These are phyloP conservation scores for Psilocybe azurescens DNA, from an alignment of 768 basidiomycete genomes.

Conservation along the genomic window DNA sequence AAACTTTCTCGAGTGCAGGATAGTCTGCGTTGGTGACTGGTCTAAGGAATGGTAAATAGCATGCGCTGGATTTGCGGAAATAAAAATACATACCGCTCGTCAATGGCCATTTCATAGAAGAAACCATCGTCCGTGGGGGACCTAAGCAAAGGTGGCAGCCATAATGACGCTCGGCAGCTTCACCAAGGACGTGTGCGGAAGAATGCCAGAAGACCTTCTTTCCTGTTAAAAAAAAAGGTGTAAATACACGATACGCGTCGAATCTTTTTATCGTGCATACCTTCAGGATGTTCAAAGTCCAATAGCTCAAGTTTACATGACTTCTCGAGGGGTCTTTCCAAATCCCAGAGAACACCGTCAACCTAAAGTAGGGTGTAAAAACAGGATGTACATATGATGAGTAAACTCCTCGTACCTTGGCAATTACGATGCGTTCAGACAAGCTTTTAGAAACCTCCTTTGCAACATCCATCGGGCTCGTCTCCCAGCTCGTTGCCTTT, in stretches of 20 bases:
- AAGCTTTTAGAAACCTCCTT: constrained; percentile 86
- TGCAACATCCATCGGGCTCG: constrained; percentile 90
- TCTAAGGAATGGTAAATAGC: constrained; percentile 40
- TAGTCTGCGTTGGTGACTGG: constrained; percentile 85
- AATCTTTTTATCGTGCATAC: constrained; percentile 36
- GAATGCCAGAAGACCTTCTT: constrained; percentile 99
- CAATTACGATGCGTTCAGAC: constrained; percentile 89
- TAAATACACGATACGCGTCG: no score
- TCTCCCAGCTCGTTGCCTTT: constrained; percentile 92
- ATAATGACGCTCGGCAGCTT: constrained; percentile 95
- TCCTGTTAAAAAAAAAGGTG: constrained; percentile 46
- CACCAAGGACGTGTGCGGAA: constrained; percentile 96
- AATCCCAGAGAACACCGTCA: constrained; percentile 88
- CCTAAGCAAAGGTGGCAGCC: constrained; percentile 97
- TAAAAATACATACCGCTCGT: constrained; percentile 62
- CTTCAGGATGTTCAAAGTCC: constrained; percentile 93
- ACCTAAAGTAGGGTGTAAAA: constrained; percentile 52
- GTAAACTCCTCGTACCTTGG: constrained; percentile 59
- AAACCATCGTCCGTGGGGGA: constrained; percentile 98
- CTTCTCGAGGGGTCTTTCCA: constrained; percentile 91
- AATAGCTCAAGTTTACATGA: constrained; percentile 83
- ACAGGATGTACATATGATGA: neutral
- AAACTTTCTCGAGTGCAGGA: constrained; percentile 85
- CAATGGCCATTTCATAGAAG: constrained; percentile 98
- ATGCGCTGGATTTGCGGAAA: neutral